Percentiles rank a stretch among this genome's conserved stretches.
Evolutionary conservation across 805 yeast species (phyloP).

Genomic region (Cyberlindnera americana): DNA sequence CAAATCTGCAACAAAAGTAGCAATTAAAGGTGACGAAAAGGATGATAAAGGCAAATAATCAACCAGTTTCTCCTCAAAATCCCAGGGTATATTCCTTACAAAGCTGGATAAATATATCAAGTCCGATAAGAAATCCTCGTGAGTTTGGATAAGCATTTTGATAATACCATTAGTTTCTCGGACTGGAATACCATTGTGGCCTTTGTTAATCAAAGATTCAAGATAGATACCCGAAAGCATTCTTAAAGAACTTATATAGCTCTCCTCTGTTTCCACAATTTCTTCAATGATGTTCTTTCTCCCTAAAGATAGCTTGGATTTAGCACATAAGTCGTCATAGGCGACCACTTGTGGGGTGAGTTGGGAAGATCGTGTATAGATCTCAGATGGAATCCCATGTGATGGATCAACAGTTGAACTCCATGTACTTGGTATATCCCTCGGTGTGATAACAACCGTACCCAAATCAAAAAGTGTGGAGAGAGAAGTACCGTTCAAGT

Average conservation of each 20-base stretch:
- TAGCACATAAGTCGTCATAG: constrained; percentile 16
- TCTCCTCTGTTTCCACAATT: constrained; percentile 44
- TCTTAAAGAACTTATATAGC: constrained; percentile 42
- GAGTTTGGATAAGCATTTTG: constrained; percentile 31
- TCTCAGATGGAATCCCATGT: neutral
- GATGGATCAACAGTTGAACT: no score
- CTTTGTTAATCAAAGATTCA: constrained; percentile 33
- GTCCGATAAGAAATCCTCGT: constrained; percentile 29
- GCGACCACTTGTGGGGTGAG: constrained; percentile 17
- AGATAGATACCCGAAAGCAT: constrained; percentile 42
- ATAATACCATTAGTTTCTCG: constrained; percentile 31
- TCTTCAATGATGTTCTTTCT: constrained; percentile 40
- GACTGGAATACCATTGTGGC: constrained; percentile 34
- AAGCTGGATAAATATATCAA: constrained; percentile 18
- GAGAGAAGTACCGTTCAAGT: no score
- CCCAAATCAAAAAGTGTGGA: no score
- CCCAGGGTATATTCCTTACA: neutral
- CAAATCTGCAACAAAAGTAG: constrained; percentile 23
- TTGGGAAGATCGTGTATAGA: constrained; percentile 20
- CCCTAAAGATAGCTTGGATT: constrained; percentile 16
- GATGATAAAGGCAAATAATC: no score
- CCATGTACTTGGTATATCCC: no score
- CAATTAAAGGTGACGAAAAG: constrained; percentile 22
- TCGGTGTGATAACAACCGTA: no score
- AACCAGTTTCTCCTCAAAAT: no score